A percentile compares a stretch with the other conserved stretches of the same genome.
phyloP scores from a whole-genome alignment of 2,329 filamentous ascomycete species.

The Grosmannia clavigera region DNA sequence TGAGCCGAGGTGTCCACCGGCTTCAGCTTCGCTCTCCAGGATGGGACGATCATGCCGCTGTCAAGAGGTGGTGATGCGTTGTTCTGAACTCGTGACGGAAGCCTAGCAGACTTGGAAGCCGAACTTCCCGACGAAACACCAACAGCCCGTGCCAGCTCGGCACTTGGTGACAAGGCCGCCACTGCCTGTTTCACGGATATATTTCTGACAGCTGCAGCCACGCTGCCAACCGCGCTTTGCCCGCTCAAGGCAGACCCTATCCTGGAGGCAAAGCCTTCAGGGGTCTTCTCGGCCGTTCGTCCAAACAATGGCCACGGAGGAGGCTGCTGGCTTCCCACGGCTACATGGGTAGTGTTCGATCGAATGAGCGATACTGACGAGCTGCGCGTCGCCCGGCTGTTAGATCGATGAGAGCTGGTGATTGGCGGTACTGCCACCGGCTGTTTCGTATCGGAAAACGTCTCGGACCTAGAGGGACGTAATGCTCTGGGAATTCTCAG shows the following conservation, averaged over 20 bases:
- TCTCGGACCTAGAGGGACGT: slow-evolving; percentile 10
- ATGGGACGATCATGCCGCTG: background rate
- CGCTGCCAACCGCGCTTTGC: no score
- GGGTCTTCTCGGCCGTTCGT: background rate
- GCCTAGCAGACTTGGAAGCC: no score
- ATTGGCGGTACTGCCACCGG: background rate
- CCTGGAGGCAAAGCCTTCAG: background rate
- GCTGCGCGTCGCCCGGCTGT: slow-evolving; percentile 9
- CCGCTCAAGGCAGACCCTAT: background rate
- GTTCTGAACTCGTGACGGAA: background rate
- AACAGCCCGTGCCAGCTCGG: background rate
- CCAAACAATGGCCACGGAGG: background rate
- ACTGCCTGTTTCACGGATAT: background rate
- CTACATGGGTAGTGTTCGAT: background rate
- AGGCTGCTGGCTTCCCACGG: background rate
- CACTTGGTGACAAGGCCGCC: background rate
- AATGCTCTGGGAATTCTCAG: background rate
- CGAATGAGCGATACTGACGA: slow-evolving; percentile 2
- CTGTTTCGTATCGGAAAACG: slow-evolving; percentile 6
- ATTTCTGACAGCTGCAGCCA: no score
- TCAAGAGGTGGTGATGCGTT: background rate
- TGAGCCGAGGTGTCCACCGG: background rate
- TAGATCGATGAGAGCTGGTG: background rate
- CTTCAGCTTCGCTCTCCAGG: background rate
- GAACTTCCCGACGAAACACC: no score